Percentiles rank a stretch among this genome's conserved stretches.
Evolutionary conservation across 768 basidiomycete genomes (phyloP).

Genomic region (Leccinum subgranulosum): DNA sequence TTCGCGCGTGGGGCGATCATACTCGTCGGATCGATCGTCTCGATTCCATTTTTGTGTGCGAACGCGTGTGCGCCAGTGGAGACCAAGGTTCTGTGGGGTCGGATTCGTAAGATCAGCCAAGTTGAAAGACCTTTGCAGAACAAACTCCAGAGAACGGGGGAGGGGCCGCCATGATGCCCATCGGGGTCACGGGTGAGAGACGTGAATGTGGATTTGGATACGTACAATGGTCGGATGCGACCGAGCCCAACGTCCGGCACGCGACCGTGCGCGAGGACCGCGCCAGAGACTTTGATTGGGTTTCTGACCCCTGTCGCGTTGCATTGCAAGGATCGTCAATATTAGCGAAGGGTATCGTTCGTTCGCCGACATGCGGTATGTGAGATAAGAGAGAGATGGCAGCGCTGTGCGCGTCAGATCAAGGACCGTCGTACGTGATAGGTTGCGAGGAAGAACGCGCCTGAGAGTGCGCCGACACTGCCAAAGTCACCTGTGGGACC

Average conservation of each 20-base stretch:
- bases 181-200: background rate
- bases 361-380: background rate
- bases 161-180: background rate
- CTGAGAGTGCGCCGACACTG: conserved; percentile 70
- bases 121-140: background rate
- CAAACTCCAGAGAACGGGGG: too few species aligned
- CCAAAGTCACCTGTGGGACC: conserved; percentile 54
- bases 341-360: background rate
- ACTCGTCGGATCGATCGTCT: conserved; percentile 39
- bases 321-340: background rate
- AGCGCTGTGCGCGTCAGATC: background rate
- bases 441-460: conserved; percentile 31
- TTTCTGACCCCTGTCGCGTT: conserved; percentile 55
- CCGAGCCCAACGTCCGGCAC: conserved; percentile 47
- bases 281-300: conserved; percentile 60
- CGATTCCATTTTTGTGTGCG: conserved; percentile 34
- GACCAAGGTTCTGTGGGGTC: conserved; percentile 50
- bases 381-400: background rate
- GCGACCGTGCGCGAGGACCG: conserved; percentile 52
- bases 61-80: conserved; percentile 59
- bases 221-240: conserved; percentile 69
- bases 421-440: background rate
- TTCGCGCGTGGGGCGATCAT: conserved; percentile 50
- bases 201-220: background rate
- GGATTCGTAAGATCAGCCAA: background rate